Percentiles rank a stretch among this genome's conserved stretches.
Evolutionary conservation across 1,284 basidiomycete species (phyloP).

Genomic region (Ceratobasidium sp.): DNA sequence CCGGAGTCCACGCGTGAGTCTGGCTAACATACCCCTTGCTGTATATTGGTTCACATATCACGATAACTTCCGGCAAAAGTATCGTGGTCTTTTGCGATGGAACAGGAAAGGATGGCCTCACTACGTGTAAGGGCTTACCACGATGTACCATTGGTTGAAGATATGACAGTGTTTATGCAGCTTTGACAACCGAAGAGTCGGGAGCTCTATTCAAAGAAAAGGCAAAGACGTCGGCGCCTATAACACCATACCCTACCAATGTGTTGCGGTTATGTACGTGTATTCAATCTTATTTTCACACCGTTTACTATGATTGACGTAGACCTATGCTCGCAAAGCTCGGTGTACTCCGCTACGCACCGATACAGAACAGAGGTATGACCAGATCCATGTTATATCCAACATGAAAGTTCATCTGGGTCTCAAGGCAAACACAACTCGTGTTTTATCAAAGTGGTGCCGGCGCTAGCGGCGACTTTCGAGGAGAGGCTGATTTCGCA

Average conservation of each 20-base stretch:
- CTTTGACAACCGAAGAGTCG: slow-evolving; percentile 5
- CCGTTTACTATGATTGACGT: neutral
- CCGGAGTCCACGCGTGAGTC: neutral
- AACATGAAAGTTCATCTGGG: neutral
- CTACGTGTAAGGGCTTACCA: slow-evolving; percentile 18
- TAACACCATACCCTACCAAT: slow-evolving; percentile 33
- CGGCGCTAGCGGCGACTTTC: slow-evolving; percentile 37
- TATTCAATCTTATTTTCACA: neutral
- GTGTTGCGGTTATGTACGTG: slow-evolving; percentile 37
- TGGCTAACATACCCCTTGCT: neutral
- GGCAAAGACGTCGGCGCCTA: neutral
- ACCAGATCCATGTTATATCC: neutral
- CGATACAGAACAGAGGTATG: slow-evolving; percentile 12
- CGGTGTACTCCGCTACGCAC: slow-evolving; percentile 24
- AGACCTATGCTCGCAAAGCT: slow-evolving; percentile 5
- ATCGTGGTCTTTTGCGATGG: slow-evolving; percentile 44
- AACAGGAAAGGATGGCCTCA: slow-evolving; percentile 38
- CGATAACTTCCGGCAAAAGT: slow-evolving; percentile 19
- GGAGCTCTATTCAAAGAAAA: slow-evolving; percentile 19
- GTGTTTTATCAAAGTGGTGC: slow-evolving; percentile 48
- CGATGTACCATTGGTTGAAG: neutral
- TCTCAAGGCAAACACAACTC: slow-evolving; percentile 32
- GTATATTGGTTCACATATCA: neutral
- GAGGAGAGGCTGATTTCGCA: slow-evolving; percentile 14
- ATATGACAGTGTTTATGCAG: neutral